phyloP scores from a whole-genome alignment of 2,329 filamentous ascomycete species.

The Exophiala mesophila region DNA sequence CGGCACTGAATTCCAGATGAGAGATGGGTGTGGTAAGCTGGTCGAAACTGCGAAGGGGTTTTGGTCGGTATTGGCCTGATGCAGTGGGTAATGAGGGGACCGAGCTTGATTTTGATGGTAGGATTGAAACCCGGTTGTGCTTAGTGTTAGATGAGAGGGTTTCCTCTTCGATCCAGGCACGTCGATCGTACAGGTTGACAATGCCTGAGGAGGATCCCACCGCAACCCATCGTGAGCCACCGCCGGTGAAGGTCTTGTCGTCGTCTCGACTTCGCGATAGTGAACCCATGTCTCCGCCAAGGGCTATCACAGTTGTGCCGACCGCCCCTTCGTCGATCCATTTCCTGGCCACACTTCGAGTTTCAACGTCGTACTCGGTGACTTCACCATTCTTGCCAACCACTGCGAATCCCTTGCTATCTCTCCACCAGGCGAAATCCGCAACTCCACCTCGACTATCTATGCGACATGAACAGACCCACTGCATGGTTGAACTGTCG shows the following conservation, averaged over 20 bases:
- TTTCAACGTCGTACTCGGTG: conserved; percentile 75
- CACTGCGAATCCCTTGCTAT: conserved; percentile 75
- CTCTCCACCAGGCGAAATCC: conserved; percentile 89
- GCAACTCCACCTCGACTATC: conserved; percentile 79
- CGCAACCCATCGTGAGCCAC: conserved; percentile 82
- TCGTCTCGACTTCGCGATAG: conserved; percentile 18
- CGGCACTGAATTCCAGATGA: conserved; percentile 72
- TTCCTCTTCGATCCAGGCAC: conserved; percentile 25
- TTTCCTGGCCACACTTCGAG: conserved; percentile 65
- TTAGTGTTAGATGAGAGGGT: conserved; percentile 1
- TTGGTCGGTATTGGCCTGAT: conserved; percentile 55
- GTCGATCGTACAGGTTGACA: conserved; percentile 87
- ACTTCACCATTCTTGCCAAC: conserved; percentile 83
- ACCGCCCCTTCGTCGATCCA: conserved; percentile 91
- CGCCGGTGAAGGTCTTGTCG: conserved; percentile 47
- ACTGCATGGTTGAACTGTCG: conserved; percentile 74
- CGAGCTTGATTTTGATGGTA: no score
- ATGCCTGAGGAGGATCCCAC: conserved; percentile 83
- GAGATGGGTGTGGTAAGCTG: conserved; percentile 85
- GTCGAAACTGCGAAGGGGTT: conserved; percentile 69
- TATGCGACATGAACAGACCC: conserved; percentile 75
- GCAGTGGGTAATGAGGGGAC: conserved; percentile 19
- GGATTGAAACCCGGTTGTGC: no score
- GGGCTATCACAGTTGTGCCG: conserved; percentile 72
- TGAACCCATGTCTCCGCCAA: conserved; percentile 53